phyloP scores from a whole-genome alignment of 1,139 yeast genomes.

The Spathaspora sp. region DNA sequence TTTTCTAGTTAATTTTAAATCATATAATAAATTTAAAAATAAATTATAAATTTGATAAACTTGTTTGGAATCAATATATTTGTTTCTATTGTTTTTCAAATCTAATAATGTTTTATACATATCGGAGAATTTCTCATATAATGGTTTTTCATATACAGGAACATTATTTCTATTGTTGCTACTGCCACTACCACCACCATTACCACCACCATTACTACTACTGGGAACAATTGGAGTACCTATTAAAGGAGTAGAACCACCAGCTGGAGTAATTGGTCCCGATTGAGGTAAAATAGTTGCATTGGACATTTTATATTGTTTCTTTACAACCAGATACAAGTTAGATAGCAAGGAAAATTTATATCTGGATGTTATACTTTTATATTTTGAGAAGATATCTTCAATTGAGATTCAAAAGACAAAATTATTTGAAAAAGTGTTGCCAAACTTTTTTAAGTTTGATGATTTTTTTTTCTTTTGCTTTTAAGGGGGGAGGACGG shows the following conservation, averaged over 20 bases:
- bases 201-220: not conserved
- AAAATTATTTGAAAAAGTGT: not conserved
- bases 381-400: not conserved
- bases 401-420: not conserved
- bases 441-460: not conserved
- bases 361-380: not conserved
- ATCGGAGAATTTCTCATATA: constrained; percentile 46
- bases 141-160: constrained; percentile 53
- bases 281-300: constrained; percentile 14
- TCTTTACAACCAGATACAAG: not conserved
- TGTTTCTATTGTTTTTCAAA: constrained; percentile 65
- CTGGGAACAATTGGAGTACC: constrained; percentile 2
- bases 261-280: constrained; percentile 13
- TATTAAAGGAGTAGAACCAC: not conserved
- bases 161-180: constrained; percentile 10
- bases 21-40: constrained; percentile 51
- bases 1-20: constrained; percentile 48
- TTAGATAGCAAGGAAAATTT: not conserved
- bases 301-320: constrained; percentile 6
- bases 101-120: constrained; percentile 51
- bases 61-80: constrained; percentile 64
- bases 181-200: not conserved
- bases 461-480: not conserved
- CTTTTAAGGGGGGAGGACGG: constrained; percentile 1
- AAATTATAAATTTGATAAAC: constrained; percentile 55